Percentiles rank a stretch among this genome's conserved stretches.
Conservation (phyloP, 352 stramenopile species). For the Pelagophyceae sp. region DNA sequence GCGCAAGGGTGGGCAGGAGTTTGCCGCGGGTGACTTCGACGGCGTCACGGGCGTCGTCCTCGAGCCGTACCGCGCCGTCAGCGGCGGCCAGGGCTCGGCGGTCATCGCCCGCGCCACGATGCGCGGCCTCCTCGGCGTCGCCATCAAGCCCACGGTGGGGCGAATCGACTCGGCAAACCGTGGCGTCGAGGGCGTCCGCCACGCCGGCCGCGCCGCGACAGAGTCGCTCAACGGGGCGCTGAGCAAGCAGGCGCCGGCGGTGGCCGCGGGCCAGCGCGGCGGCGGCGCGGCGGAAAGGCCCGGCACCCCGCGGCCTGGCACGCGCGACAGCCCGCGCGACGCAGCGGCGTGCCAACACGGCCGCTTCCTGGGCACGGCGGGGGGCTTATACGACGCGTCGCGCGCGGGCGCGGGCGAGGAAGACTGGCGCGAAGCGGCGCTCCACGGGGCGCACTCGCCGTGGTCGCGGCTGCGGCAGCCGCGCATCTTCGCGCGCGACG, state of each 20-base stretch:
- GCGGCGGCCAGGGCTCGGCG: not conserved
- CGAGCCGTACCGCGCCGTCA: not conserved
- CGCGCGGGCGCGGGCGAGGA: not conserved
- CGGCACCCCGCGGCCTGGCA: no score
- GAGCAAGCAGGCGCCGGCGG: not conserved
- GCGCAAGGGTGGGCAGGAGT: not conserved
- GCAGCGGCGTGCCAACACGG: no score
- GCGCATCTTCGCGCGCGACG: not conserved
- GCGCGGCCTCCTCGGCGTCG: constrained; percentile 7
- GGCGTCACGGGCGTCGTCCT: constrained; percentile 10
- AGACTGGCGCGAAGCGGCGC: not conserved
- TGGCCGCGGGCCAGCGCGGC: not conserved
- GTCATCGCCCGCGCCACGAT: not conserved
- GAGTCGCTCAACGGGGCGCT: not conserved
- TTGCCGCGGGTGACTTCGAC: constrained; percentile 7
- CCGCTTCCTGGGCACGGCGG: not conserved
- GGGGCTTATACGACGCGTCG: no score
- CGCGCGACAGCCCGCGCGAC: no score
- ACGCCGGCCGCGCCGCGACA: not conserved
- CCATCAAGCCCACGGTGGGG: constrained; percentile 10
- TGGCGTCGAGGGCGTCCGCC: constrained; percentile 7
- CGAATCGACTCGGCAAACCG: not conserved
- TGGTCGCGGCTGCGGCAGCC: not conserved
- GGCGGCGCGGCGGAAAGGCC: no score
- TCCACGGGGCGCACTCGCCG: not conserved